These are phyloP conservation scores for Triglochin maritima DNA, from an alignment of 106 monocot species.

Conservation along the genomic window DNA sequence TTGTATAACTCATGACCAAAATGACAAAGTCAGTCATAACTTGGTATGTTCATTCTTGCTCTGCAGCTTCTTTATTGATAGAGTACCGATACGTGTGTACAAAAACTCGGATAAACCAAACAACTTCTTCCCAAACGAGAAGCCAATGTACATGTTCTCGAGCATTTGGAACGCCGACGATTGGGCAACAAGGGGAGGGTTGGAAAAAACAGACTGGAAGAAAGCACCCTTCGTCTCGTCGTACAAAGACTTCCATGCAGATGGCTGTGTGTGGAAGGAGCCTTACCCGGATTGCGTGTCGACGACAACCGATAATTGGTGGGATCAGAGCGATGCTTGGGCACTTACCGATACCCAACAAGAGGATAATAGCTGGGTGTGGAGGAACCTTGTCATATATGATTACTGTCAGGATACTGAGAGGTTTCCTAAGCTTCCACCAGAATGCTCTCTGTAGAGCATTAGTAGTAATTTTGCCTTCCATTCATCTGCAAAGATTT, in stretches of 20 bases:
- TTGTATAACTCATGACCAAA: too few relatives aligned
- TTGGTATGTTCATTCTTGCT: too few relatives aligned
- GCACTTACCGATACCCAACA: conserved; percentile 42
- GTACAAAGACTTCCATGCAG: conserved; percentile 77
- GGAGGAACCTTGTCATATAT: conserved; percentile 80
- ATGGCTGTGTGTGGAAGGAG: conserved; percentile 64
- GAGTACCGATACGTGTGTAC: conserved; percentile 64
- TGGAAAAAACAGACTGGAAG: conserved; percentile 97
- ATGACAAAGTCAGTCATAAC: too few relatives aligned
- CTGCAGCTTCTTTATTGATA: conserved; percentile 78
- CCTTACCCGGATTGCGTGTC: conserved; percentile 65
- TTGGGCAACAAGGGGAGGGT: conserved; percentile 92
- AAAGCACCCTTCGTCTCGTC: conserved; percentile 76
- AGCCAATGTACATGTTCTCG: conserved; percentile 96
- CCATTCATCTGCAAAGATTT: too few relatives aligned
- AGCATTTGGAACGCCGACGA: conserved; percentile 99
- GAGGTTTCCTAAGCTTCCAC: conserved; percentile 56
- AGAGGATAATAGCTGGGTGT: conserved; percentile 64
- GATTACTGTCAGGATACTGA: conserved; percentile 72
- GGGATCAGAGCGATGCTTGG: conserved; percentile 86
- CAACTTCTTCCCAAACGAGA: conserved; percentile 71
- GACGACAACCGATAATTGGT: conserved; percentile 67
- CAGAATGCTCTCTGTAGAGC: conserved; percentile 46
- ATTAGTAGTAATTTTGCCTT: background rate
- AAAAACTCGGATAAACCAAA: conserved; percentile 59